A percentile compares a stretch with the other conserved stretches of the same genome.
Conservation (phyloP, 2,329 filamentous ascomycete genomes). For the Polychaeton citri region DNA sequence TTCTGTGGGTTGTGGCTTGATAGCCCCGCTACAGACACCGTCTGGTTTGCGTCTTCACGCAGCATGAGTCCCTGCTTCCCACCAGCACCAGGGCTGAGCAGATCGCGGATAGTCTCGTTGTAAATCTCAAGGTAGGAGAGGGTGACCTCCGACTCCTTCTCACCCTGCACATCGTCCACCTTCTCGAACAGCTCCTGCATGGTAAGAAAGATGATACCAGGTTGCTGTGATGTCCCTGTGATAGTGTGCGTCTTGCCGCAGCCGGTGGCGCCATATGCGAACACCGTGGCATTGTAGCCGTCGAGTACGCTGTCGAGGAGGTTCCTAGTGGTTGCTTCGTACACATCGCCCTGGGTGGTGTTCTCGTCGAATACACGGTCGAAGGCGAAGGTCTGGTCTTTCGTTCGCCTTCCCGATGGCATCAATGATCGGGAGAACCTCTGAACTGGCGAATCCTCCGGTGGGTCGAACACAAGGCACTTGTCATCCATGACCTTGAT, state of each 20-base stretch:
- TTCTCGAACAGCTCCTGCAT: conserved; percentile 99
- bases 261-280: conserved; percentile 93
- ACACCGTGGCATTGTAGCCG: conserved; percentile 97
- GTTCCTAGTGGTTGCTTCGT: conserved; percentile 78
- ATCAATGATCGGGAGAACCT: conserved; percentile 74
- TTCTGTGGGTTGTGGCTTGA: conserved; percentile 84
- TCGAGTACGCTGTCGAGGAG: conserved; percentile 93
- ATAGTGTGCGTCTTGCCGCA: conserved; percentile 99
- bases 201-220: conserved; percentile 94
- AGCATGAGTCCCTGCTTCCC: conserved; percentile 78
- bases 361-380: conserved; percentile 96
- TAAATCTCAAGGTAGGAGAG: conserved; percentile 97
- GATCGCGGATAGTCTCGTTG: conserved; percentile 94
- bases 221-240: conserved; percentile 72
- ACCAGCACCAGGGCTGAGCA: conserved; percentile 73
- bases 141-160: conserved; percentile 80
- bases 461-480: conserved; percentile 92
- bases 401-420: conserved; percentile 72
- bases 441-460: conserved; percentile 85
- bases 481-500: conserved; percentile 95
- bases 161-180: conserved; percentile 70
- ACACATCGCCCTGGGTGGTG: conserved; percentile 80
- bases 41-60: conserved; percentile 85
- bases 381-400: conserved; percentile 95
- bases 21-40: conserved; percentile 79